Base-by-base conservation (phyloP, 2,329 filamentous ascomycete genomes). In the Colletotrichum sp. region DNA sequence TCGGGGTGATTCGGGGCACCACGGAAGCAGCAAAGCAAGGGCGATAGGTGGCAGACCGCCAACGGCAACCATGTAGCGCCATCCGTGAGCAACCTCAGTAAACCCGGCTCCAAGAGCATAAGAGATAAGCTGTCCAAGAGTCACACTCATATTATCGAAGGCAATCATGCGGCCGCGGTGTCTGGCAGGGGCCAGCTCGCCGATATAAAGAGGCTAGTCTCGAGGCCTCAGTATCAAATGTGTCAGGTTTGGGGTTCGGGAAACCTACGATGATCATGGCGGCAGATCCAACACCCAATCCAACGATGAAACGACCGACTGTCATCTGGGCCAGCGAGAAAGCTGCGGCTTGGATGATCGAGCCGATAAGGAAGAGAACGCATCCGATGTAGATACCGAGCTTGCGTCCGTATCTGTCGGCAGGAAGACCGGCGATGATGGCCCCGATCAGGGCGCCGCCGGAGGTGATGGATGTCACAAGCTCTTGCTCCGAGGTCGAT, bases 391-490 rank as follows among this genome's bases (percentile, higher is more conserved):
- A 87, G 74, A 88, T 86, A 3, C 82, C 82, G 43, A 79, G 79
- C 78, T 86, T 86, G 52, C 85, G 83, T 18, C 86, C 86, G 55
- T 82, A 85, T 70, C 82, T 77, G 76, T 87, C 85, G 18, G 85
- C 84, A 1, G 82, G 82, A 6, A 82, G 77, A 59, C 84, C 84
- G n/a, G 83, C 83, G 30, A 82, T 79, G 39, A 86, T 80, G 70
- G 86, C 85, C 9, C 86, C 87, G 12, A 88, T 79, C 57, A 89
- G 83, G 3, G 87, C 86, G 30, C 86, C 89, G 34, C 86, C 88
- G 15, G 86, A 88, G 34, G 86, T 89, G 21, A 90, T 84, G 0
- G 89, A 89, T 1, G 89, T 91, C 43, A 90, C 85, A 32, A 90
- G 81, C 77, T 90, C 88, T 77, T 89, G 86, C 76, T 90, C 88